A percentile compares a stretch with the other conserved stretches of the same genome.
Conservation (phyloP, 148 eudicot species). For the Rhododendron ferrugineum region DNA sequence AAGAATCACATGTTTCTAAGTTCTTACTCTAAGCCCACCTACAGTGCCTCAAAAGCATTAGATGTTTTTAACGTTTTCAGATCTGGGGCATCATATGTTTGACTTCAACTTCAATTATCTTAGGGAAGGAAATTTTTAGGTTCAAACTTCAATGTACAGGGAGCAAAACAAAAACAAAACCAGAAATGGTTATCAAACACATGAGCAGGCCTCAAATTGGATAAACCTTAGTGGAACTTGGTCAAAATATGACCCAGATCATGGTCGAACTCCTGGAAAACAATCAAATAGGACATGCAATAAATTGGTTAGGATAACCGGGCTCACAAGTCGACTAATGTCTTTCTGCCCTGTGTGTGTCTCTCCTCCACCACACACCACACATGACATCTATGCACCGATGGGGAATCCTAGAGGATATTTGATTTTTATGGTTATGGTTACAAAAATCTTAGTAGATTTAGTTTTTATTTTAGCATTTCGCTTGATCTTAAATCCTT, state of each 20-base stretch:
- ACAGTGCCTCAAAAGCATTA: background rate
- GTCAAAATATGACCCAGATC: background rate
- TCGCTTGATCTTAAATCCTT: background rate
- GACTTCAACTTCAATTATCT: background rate
- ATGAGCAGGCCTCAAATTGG: conserved; percentile 12
- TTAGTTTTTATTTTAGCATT: background rate
- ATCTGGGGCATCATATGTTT: background rate
- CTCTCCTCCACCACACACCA: background rate
- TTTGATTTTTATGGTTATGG: background rate
- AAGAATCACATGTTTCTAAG: background rate
- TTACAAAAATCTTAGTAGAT: background rate
- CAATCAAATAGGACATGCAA: background rate
- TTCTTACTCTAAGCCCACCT: background rate
- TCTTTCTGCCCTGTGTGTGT: background rate
- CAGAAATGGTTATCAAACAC: background rate
- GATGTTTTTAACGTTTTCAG: background rate
- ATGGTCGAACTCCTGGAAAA: background rate
- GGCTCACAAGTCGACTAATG: background rate
- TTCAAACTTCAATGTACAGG: background rate
- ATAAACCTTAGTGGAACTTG: background rate
- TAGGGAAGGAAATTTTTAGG: background rate
- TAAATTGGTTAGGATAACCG: background rate
- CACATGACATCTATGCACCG: background rate
- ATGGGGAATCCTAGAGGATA: background rate
- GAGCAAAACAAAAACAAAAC: background rate